Evolutionary conservation across 805 yeast species (phyloP), one percentile per base, ranked within the genome.

Genomic region (Candida tammaniensis): DNA sequence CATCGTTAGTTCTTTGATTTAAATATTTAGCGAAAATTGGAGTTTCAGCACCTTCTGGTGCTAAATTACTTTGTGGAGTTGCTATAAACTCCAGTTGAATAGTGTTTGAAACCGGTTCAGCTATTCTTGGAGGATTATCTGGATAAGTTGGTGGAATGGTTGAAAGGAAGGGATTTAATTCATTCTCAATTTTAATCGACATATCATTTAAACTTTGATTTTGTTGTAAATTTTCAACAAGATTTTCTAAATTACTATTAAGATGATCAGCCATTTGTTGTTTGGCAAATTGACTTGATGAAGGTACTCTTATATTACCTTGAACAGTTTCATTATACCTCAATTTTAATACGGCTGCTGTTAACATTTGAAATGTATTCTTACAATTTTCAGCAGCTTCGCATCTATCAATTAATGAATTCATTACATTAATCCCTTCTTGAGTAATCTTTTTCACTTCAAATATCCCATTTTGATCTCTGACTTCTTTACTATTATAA

Each of bases 321-420:
- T 47, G 50, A 19, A 58, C 55, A 9, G 42, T 46, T 36, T 60
- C 62, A 27, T 67, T 59, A 41, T 72, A 80, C 42, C 70, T 72
- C 33, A 86, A 55, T 49, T 76, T 75, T 11, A 82, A 64, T 10
- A 86, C 80, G 0, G 86, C 95, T 5, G 83, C 80, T 0, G 85
- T 70, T 30, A 86, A 57, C 21, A 83, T 74, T 43, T 82, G 85
- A 51, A 82, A 82, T 19, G 84, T 80, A 40, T 80, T 84, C 24
- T 74, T 67, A 50, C 95, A 86, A 33, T 73, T 76, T 7, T 60
- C 59, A 0, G 95, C 94, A 1, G 95, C 91, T 41, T 82, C 88
- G 57, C 95, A 86, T 26, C 78, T 70, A 30, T 80, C 86, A 17
- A 70, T 62, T 49, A 86, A 61, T 20, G 82, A 75, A 15, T 70